These are phyloP conservation scores for Telopea speciosissima DNA, from an alignment of 177 flowering plant genomes.

Conservation along the genomic window DNA sequence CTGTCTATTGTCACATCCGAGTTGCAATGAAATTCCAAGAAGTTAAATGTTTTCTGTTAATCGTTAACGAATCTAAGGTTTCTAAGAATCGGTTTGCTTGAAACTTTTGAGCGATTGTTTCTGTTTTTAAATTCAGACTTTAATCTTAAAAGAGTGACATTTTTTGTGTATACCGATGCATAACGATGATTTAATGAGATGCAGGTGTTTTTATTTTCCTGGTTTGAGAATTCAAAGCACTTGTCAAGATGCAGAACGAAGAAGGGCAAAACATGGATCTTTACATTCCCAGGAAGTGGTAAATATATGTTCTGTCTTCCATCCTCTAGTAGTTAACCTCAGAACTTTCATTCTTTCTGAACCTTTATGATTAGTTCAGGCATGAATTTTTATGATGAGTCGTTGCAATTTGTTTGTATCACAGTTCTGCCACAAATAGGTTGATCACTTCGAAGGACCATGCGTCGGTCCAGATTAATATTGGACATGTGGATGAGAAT, in stretches of 20 bases:
- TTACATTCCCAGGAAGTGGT: constrained; percentile 47
- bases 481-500: constrained; percentile 42
- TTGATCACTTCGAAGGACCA: constrained; percentile 40
- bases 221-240: neutral
- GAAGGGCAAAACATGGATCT: constrained; percentile 42
- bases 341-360: neutral
- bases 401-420: neutral
- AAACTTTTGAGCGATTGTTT: neutral
- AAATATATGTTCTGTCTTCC: neutral
- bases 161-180: neutral
- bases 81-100: no score
- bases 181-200: neutral
- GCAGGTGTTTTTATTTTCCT: neutral
- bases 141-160: neutral
- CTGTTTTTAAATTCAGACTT: neutral
- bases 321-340: neutral
- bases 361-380: neutral
- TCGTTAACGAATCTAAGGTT: no score
- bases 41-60: no score
- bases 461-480: constrained; percentile 40
- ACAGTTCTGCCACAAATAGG: constrained; percentile 40
- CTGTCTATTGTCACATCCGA: no score
- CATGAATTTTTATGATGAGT: neutral
- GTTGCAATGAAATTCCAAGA: no score
- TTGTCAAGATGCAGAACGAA: constrained; percentile 38